Evolutionary conservation across 2,329 filamentous ascomycete species (phyloP), one percentile per base, ranked within the genome.

Genomic region (Macroventuria anomochaeta): DNA sequence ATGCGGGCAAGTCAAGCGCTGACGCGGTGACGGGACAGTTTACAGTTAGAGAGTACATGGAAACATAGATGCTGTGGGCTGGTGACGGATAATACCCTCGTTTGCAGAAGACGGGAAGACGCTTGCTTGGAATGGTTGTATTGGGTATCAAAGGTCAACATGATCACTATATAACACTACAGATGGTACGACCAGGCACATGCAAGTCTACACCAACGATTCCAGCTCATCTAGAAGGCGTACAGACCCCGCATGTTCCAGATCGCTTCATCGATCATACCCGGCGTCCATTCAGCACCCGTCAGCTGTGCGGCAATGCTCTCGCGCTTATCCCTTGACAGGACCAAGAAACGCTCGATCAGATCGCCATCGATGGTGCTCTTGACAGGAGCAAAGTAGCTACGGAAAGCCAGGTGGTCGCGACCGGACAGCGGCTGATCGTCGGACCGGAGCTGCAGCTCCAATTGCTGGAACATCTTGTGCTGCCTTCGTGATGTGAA

Each of bases 321-420:
- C 76, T 91, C 87, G 81, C 97, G 96, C 80, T 91, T 93, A 68
- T 97, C 93, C 63, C 88, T 89, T 21, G 89, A 83, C 56, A 99
- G 80, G 55, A 95, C 78, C 53, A 91, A 85, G 76, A 91, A 99
- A 63, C 92, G 85, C 80, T 99, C 95, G 68, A 95, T 96, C 33
- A 99, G 80, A 77, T 99, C 95, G 23, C 95, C 95, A 75, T 99
- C 95, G 67, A 99, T 96, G 23, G 96, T 87, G 7, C 93, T 93
- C 81, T 99, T 99, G 34, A 96, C 91, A 0, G 95, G 96, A 6
- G 91, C 91, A 74, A 97, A 99, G 77, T 97, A 99, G 61, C 92
- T 88, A 59, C 96, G 85, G 75, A 96, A 99, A 69, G 96, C 96
- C 38, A 99, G 81, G 75, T 99, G 95, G 74, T 99, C 96, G 61